Evolutionary conservation across 2,329 filamentous ascomycete species (phyloP).

Genomic region (Sarocladiaceae sp.): DNA sequence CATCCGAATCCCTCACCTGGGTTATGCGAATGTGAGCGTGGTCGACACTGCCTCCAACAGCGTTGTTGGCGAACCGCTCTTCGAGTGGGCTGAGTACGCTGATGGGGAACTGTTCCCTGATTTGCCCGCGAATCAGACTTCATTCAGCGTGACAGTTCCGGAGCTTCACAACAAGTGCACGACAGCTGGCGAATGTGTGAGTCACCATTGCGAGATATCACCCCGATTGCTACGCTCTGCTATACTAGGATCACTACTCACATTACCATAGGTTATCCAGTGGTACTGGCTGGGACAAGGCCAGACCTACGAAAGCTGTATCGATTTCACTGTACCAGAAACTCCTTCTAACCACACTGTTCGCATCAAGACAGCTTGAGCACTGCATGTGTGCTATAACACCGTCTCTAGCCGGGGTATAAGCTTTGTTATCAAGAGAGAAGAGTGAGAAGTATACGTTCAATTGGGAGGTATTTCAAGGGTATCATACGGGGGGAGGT

Average conservation of each 20-base stretch:
- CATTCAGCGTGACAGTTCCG: slow-evolving; percentile 51
- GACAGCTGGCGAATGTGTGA: slow-evolving; percentile 35
- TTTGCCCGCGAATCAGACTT: slow-evolving; percentile 18
- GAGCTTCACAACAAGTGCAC: slow-evolving; percentile 37
- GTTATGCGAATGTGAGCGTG: slow-evolving; percentile 37
- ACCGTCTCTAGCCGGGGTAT: not conserved
- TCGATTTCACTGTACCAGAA: slow-evolving; percentile 42
- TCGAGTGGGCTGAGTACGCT: slow-evolving; percentile 50
- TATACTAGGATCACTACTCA: slow-evolving; percentile 12
- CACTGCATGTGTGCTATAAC: not conserved
- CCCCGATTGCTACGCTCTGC: not conserved
- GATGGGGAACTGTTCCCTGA: slow-evolving; percentile 18
- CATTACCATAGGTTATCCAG: slow-evolving; percentile 39
- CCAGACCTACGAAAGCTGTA: slow-evolving; percentile 58
- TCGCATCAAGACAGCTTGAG: not conserved
- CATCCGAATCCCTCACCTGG: not conserved
- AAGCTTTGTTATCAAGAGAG: not conserved
- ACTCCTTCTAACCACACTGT: not conserved
- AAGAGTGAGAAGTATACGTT: too few relatives aligned
- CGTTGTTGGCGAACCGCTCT: slow-evolving; percentile 46
- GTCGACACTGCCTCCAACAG: slow-evolving; percentile 46
- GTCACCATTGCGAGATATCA: slow-evolving; percentile 9
- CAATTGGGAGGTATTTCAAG: too few relatives aligned
- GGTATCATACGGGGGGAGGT: too few relatives aligned
- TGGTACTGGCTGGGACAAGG: slow-evolving; percentile 52